A percentile compares a stretch with the other conserved stretches of the same genome.
phyloP scores from a whole-genome alignment of 768 basidiomycete genomes.

The Amanita exitialis region DNA sequence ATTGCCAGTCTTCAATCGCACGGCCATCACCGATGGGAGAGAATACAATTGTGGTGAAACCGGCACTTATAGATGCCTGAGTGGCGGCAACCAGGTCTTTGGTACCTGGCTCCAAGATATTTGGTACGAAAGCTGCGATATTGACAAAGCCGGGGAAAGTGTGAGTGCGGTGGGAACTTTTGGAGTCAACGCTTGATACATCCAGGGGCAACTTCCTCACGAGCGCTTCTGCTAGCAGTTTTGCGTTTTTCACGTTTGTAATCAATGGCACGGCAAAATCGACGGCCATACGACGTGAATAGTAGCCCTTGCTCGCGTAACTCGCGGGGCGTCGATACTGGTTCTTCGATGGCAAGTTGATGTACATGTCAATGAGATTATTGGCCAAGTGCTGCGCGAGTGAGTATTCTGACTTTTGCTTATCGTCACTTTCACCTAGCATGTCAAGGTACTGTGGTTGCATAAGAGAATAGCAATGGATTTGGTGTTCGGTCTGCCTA shows the following conservation, averaged over 20 bases:
- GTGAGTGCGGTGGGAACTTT: constrained; percentile 86
- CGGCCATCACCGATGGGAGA: constrained; percentile 58
- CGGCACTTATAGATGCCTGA: constrained; percentile 77
- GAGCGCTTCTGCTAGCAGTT: constrained; percentile 88
- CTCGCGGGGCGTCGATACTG: constrained; percentile 94
- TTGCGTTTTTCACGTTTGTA: constrained; percentile 98
- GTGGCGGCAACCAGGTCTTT: constrained; percentile 59
- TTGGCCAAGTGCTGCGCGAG: constrained; percentile 94
- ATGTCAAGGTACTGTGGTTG: constrained; percentile 74
- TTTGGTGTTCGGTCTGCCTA: constrained; percentile 17
- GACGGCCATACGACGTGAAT: constrained; percentile 96
- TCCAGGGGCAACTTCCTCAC: constrained; percentile 86
- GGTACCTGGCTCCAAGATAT: constrained; percentile 41
- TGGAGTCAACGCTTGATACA: constrained; percentile 85
- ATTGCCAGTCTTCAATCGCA: constrained; percentile 54
- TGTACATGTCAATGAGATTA: constrained; percentile 98
- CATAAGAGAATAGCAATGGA: constrained; percentile 1
- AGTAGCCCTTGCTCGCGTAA: constrained; percentile 95
- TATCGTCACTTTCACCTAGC: constrained; percentile 56
- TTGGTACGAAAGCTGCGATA: constrained; percentile 78
- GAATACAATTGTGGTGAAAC: constrained; percentile 81
- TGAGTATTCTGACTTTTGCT: constrained; percentile 96
- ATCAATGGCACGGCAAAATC: constrained; percentile 97
- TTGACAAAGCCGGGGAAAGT: constrained; percentile 90
- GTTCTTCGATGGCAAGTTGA: constrained; percentile 98